Evolutionary conservation across 805 yeast species (phyloP), one percentile per base, ranked within the genome.

Genomic region (Suhomyces pyralidae): DNA sequence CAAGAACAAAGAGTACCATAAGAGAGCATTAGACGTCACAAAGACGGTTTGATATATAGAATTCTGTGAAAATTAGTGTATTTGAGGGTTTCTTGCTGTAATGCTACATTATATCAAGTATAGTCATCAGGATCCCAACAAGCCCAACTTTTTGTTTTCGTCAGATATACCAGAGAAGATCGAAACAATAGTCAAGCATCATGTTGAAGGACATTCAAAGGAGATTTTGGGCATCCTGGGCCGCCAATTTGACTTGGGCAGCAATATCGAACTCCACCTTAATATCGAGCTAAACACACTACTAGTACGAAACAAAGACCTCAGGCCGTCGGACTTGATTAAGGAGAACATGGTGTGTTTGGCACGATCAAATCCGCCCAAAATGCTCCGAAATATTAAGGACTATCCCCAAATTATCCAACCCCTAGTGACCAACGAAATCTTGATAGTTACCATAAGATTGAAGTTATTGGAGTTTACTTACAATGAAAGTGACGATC

Each of bases 111-210:
- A 28, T 12, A 28, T 38, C 24, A 38, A 48, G 8, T 42, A 52
- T 36, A 52, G 28, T 22, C 22, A 25, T 15, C 48, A 49, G 22
- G 78, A 74, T 57, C 60, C 66, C 5, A 60, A 65, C 44, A 66
- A 66, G 53, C 79, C 79, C 32, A 73, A 71, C 55, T 66, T 73
- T 49, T 58, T 74, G 19, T 71, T 70, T 53, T 65, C 72, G 3
- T 71, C 77, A 6, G 70, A 74, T 52, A 68, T 74, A 10, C 65
- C 67, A 0, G 60, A 58, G 25, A 63, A 64, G 48, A 62, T 68
- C 22, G 51, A n/a, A 20, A 6, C 57, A 8, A 34, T 50, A 14
- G 53, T 50, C 7, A 22, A 22, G 20, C 14, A 40, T 15, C 40
- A 40, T 32, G 32, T 48, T 45, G 22, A 38, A 7, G 24, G 42